These are phyloP conservation scores for Calonectria ilicicola DNA, from an alignment of 2,329 filamentous ascomycete species.

Conservation along the genomic window DNA sequence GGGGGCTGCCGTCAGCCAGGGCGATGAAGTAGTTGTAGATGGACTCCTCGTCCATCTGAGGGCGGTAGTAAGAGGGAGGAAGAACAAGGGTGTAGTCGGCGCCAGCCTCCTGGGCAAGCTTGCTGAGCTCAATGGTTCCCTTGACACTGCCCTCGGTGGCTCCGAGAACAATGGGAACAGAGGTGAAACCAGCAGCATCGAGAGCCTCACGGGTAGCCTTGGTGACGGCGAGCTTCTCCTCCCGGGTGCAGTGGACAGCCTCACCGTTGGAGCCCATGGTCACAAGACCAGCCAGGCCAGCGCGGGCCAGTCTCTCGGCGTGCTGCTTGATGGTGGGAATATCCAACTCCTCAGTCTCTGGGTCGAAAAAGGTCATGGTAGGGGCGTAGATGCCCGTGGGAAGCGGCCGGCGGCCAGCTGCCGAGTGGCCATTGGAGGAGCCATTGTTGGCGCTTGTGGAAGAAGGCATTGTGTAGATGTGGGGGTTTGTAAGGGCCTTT, in stretches of 20 bases:
- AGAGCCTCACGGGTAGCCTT: slow-evolving; percentile 84
- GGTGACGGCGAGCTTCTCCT: slow-evolving; percentile 82
- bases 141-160: slow-evolving; percentile 85
- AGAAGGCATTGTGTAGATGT: slow-evolving; percentile 39
- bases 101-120: slow-evolving; percentile 74
- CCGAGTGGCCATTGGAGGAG: slow-evolving; percentile 33
- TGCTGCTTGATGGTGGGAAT: slow-evolving; percentile 84
- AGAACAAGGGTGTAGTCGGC: slow-evolving; percentile 85
- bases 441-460: slow-evolving; percentile 39
- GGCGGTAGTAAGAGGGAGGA: slow-evolving; percentile 86
- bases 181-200: slow-evolving; percentile 80
- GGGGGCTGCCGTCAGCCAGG: slow-evolving; percentile 80
- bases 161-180: slow-evolving; percentile 85
- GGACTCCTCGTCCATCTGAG: slow-evolving; percentile 79
- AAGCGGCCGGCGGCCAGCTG: slow-evolving; percentile 65
- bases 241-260: slow-evolving; percentile 83
- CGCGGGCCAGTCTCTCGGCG: slow-evolving; percentile 80
- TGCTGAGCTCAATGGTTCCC: slow-evolving; percentile 81
- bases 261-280: slow-evolving; percentile 94
- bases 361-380: slow-evolving; percentile 91
- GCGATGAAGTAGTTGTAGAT: slow-evolving; percentile 79
- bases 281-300: slow-evolving; percentile 84
- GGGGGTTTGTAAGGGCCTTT: slow-evolving; percentile 5
- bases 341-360: slow-evolving; percentile 86
- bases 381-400: slow-evolving; percentile 89